phyloP scores from a whole-genome alignment of 108 stramenopile species.

The Cylindrotheca fusiformis region DNA sequence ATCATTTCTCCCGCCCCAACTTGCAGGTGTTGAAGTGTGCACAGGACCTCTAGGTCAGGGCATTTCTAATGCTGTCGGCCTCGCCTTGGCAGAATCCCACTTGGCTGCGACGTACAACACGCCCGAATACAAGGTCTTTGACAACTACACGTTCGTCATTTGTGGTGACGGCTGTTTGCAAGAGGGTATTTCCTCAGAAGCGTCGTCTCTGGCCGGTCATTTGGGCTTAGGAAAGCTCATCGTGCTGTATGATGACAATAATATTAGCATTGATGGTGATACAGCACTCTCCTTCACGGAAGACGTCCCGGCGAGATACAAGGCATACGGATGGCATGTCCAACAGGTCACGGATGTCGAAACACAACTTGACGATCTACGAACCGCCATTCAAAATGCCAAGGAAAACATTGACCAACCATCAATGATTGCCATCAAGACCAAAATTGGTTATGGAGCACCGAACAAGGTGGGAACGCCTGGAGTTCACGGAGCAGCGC shows the following conservation, averaged over 20 bases:
- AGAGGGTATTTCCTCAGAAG: slow-evolving; percentile 94
- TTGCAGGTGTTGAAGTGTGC: slow-evolving; percentile 92
- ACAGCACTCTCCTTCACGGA: slow-evolving; percentile 94
- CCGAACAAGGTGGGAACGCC: slow-evolving; percentile 77
- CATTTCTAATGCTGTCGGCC: slow-evolving; percentile 95
- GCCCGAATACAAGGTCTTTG: slow-evolving; percentile 62
- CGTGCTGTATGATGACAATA: slow-evolving; percentile 98
- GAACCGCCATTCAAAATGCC: slow-evolving; percentile 79
- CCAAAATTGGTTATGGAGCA: slow-evolving; percentile 92
- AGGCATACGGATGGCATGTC: slow-evolving; percentile 98
- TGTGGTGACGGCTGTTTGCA: slow-evolving; percentile 98
- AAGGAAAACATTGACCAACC: slow-evolving; percentile 85
- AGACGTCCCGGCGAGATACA: slow-evolving; percentile 93
- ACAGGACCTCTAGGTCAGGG: slow-evolving; percentile 98
- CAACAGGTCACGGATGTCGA: slow-evolving; percentile 84
- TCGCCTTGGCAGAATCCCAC: slow-evolving; percentile 94
- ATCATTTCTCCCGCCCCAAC: slow-evolving; percentile 5
- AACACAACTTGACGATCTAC: slow-evolving; percentile 74
- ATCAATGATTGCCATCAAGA: slow-evolving; percentile 90
- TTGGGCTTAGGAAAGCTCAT: slow-evolving; percentile 94
- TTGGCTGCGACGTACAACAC: slow-evolving; percentile 93
- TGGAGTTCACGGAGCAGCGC: slow-evolving; percentile 90
- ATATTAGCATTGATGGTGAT: slow-evolving; percentile 96
- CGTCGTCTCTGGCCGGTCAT: slow-evolving; percentile 93
- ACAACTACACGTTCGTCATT: slow-evolving; percentile 95